These are phyloP conservation scores for Osmanthus fragrans DNA, from an alignment of 257 asterid genomes.

Conservation along the genomic window DNA sequence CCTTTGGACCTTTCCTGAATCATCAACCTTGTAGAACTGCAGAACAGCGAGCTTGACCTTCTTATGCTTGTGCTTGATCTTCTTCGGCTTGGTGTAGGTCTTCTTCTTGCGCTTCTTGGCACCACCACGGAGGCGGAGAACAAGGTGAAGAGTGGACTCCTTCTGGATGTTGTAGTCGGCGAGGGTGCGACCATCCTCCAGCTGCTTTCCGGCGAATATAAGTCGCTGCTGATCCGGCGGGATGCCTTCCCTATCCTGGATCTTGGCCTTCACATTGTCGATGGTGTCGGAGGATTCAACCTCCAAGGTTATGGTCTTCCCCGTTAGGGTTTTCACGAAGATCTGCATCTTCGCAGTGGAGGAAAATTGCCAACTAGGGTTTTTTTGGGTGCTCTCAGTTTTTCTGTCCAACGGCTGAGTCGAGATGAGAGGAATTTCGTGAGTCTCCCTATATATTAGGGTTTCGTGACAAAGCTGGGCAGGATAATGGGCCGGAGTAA, in stretches of 20 bases:
- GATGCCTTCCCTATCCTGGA: conserved; percentile 16
- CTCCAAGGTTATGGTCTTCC: conserved; percentile 15
- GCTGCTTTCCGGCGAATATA: conserved; percentile 20
- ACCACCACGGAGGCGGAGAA: conserved; percentile 18
- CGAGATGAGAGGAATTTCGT: background rate
- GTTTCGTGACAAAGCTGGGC: background rate
- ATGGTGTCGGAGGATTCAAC: conserved; percentile 17
- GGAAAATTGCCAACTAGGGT: background rate
- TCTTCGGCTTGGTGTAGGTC: conserved; percentile 19
- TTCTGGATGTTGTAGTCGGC: conserved; percentile 18
- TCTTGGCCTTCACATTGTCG: conserved; percentile 20
- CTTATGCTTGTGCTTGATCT: conserved; percentile 14
- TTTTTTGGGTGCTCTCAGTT: background rate
- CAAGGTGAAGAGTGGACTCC: conserved; percentile 13
- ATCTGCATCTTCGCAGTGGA: conserved; percentile 7
- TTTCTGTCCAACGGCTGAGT: background rate
- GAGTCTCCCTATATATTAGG: background rate
- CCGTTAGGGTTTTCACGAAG: conserved; percentile 20
- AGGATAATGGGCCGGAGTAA: too few species aligned
- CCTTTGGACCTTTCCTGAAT: background rate
- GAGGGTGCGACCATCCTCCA: conserved; percentile 12
- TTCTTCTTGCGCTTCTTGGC: conserved; percentile 19
- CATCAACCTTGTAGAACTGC: conserved; percentile 4
- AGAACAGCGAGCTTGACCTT: conserved; percentile 17
- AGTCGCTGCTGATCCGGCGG: conserved; percentile 17